phyloP scores from a whole-genome alignment of 768 basidiomycete genomes.

The Pisolithus albus region DNA sequence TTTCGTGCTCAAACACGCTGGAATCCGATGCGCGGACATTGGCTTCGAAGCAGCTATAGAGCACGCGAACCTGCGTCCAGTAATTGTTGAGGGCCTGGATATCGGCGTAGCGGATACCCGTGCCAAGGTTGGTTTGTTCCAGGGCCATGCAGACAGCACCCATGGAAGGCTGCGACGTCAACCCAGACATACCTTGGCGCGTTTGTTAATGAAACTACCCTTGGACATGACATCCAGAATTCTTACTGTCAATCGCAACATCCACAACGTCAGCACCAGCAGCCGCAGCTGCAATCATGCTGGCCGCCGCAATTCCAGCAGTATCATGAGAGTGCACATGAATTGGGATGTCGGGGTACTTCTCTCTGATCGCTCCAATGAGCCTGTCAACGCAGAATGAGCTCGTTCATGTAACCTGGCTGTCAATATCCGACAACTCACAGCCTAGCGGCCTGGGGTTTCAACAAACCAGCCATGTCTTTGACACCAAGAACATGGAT shows the following conservation, averaged over 20 bases:
- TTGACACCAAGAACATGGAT: constrained; percentile 97
- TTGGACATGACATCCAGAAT: not conserved
- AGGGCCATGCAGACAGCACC: constrained; percentile 92
- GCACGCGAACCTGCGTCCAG: constrained; percentile 94
- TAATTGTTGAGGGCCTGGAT: constrained; percentile 96
- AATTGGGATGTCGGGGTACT: constrained; percentile 95
- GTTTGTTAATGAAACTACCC: constrained; percentile 9
- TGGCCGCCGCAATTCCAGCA: constrained; percentile 95
- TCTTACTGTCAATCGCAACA: constrained; percentile 94
- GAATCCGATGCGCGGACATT: constrained; percentile 97
- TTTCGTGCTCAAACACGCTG: constrained; percentile 97
- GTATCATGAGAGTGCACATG: constrained; percentile 99
- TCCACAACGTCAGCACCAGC: constrained; percentile 99
- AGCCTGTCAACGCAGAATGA: constrained; percentile 43
- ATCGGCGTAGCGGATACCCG: constrained; percentile 94
- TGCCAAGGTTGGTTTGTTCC: constrained; percentile 89
- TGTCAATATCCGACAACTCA: constrained; percentile 32
- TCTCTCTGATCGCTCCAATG: constrained; percentile 90
- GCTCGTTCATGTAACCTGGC: not conserved
- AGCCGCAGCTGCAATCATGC: constrained; percentile 91
- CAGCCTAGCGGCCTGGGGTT: constrained; percentile 90
- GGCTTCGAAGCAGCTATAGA: constrained; percentile 97
- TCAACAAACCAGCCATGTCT: constrained; percentile 97
- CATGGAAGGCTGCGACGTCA: constrained; percentile 99
- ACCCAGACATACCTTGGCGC: constrained; percentile 84